Conservation (phyloP, 2,329 filamentous ascomycete species). For the Aspergillus sp. region DNA sequence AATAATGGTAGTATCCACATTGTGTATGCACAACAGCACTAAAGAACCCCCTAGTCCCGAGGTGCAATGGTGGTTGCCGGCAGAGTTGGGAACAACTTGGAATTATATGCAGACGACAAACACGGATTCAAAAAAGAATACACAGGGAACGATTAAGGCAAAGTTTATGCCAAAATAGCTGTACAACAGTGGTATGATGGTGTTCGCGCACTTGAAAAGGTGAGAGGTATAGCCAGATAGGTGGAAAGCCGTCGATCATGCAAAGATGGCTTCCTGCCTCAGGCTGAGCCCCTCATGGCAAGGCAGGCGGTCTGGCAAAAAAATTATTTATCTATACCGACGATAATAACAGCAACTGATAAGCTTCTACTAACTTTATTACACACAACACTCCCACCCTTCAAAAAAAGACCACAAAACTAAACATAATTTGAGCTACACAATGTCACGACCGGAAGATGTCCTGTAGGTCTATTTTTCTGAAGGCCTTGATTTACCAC, state of each 20-base stretch:
- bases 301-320: constrained; percentile 3
- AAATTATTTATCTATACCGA: not conserved
- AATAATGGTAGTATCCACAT: constrained; percentile 97
- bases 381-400: not conserved
- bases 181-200: not conserved
- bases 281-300: constrained; percentile 8
- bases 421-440: not conserved
- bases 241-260: constrained; percentile 1
- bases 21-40: constrained; percentile 24
- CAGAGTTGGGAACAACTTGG: not conserved
- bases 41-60: not conserved
- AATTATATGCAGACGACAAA: not conserved
- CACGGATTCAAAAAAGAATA: not conserved
- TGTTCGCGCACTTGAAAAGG: not conserved
- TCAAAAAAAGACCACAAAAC: too few relatives aligned
- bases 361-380: not conserved
- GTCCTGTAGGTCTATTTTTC: constrained; percentile 63
- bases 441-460: constrained; percentile 96
- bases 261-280: constrained; percentile 13
- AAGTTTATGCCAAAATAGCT: too few relatives aligned
- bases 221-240: not conserved
- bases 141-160: not conserved
- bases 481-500: not conserved
- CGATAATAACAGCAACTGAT: not conserved
- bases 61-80: not conserved